phyloP scores from a whole-genome alignment of 148 eudicot genomes.

The Silene latifolia region DNA sequence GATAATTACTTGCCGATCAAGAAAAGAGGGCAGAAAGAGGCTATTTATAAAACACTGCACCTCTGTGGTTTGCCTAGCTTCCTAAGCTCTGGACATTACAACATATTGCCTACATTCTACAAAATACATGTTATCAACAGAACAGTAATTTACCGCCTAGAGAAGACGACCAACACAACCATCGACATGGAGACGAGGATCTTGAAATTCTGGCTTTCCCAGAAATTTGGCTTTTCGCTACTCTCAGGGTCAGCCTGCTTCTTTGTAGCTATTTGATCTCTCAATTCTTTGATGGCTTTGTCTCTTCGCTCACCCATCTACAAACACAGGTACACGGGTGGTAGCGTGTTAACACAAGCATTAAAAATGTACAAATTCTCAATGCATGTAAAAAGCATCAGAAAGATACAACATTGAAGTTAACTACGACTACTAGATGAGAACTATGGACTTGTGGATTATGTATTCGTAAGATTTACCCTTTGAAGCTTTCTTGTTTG shows the following conservation, averaged over 20 bases:
- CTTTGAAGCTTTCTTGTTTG: slow-evolving; percentile 93
- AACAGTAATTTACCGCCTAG: slow-evolving; percentile 52
- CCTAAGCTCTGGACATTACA: slow-evolving; percentile 23
- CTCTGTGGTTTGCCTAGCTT: slow-evolving; percentile 21
- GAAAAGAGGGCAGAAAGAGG: not conserved
- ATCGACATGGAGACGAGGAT: slow-evolving; percentile 76
- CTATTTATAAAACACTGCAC: slow-evolving; percentile 16
- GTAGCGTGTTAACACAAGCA: not conserved
- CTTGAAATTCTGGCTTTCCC: slow-evolving; percentile 80
- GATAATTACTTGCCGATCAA: not conserved
- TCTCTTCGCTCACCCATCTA: slow-evolving; percentile 86
- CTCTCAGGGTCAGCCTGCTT: slow-evolving; percentile 25
- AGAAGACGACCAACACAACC: slow-evolving; percentile 70
- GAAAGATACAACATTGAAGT: not conserved
- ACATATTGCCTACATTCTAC: slow-evolving; percentile 24
- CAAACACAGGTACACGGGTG: not conserved
- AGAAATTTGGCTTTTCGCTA: slow-evolving; percentile 51
- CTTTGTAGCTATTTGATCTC: slow-evolving; percentile 64
- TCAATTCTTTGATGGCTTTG: slow-evolving; percentile 73
- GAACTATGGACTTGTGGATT: too few relatives aligned
- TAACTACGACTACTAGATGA: too few relatives aligned
- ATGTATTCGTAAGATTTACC: slow-evolving; percentile 35
- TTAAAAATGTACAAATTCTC: not conserved
- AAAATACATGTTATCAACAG: slow-evolving; percentile 18
- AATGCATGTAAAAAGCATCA: not conserved